Conservation (phyloP, 805 yeast species). For the Pichia rugopelliculosa region DNA sequence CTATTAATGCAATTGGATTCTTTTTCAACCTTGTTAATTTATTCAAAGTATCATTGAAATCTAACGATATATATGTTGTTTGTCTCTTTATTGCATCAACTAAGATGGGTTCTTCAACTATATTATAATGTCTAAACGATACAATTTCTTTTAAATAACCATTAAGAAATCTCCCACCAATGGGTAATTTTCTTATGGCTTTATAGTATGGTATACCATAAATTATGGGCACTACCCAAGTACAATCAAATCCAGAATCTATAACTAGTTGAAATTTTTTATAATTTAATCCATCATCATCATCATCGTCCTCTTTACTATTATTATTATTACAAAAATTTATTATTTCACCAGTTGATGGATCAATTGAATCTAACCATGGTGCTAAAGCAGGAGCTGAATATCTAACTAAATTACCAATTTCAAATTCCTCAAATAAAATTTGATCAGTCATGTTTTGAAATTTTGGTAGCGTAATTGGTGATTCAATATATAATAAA, state of each 20-base stretch:
- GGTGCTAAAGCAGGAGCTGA: slow-evolving; percentile 57
- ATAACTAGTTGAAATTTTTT: slow-evolving; percentile 69
- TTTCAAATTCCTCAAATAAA: slow-evolving; percentile 88
- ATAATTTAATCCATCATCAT: slow-evolving; percentile 9
- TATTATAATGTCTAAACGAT: slow-evolving; percentile 87
- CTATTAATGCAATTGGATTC: slow-evolving; percentile 11
- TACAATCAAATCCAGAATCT: slow-evolving; percentile 83
- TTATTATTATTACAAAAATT: not conserved
- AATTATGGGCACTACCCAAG: slow-evolving; percentile 80
- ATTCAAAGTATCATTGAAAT: slow-evolving; percentile 35
- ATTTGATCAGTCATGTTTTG: slow-evolving; percentile 86
- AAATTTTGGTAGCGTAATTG: slow-evolving; percentile 72
- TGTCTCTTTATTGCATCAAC: slow-evolving; percentile 82
- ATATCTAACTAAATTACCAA: slow-evolving; percentile 60
- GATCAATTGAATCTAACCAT: slow-evolving; percentile 36
- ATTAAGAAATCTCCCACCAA: slow-evolving; percentile 81
- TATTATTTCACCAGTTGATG: not conserved
- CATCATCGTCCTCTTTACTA: too few species aligned
- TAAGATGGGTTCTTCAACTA: slow-evolving; percentile 81
- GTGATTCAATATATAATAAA: slow-evolving; percentile 70
- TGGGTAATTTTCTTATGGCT: slow-evolving; percentile 69
- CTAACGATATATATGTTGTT: slow-evolving; percentile 58
- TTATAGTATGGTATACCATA: slow-evolving; percentile 70
- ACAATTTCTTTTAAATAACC: slow-evolving; percentile 79
- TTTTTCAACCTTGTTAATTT: slow-evolving; percentile 22